These are phyloP conservation scores for Dioszegia aurantiaca DNA, from an alignment of 768 basidiomycete genomes.

Conservation along the genomic window DNA sequence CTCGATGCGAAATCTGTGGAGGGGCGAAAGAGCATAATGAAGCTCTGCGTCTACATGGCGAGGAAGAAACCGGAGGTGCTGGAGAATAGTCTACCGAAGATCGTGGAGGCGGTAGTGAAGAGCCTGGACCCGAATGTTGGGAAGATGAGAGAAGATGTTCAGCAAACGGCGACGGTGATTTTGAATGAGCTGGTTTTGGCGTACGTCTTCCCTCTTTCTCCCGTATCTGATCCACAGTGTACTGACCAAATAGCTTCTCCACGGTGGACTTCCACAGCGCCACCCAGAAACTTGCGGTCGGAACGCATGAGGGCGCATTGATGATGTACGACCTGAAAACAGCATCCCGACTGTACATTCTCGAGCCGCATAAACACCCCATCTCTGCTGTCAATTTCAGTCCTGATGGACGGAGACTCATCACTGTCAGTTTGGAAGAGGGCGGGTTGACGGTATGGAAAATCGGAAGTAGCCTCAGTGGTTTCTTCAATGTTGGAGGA, in stretches of 20 bases:
- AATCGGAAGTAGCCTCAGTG: conserved; percentile 81
- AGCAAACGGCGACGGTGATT: conserved; percentile 90
- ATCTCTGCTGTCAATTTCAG: conserved; percentile 86
- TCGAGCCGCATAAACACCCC: conserved; percentile 81
- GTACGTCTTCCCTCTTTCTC: conserved; percentile 57
- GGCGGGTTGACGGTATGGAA: conserved; percentile 88
- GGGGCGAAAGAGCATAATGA: conserved; percentile 82
- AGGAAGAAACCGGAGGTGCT: conserved; percentile 87
- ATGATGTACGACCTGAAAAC: conserved; percentile 87
- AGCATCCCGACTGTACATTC: conserved; percentile 86
- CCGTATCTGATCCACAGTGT: background rate
- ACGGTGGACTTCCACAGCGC: conserved; percentile 88
- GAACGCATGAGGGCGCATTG: conserved; percentile 88
- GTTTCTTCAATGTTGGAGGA: conserved; percentile 81
- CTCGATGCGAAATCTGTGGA: conserved; percentile 63
- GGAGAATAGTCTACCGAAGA: conserved; percentile 73
- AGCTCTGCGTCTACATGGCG: conserved; percentile 87
- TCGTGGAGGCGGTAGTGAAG: conserved; percentile 94
- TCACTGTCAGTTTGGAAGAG: conserved; percentile 83
- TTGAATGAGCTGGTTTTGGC: conserved; percentile 90
- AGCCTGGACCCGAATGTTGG: conserved; percentile 87
- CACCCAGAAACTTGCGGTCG: conserved; percentile 84
- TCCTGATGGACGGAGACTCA: conserved; percentile 83
- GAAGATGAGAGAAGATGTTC: conserved; percentile 69
- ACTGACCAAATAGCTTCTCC: conserved; percentile 64